Percentiles rank a stretch among this genome's conserved stretches.
phyloP scores from a whole-genome alignment of 345 rosid species.

The Salix suchowensis region DNA sequence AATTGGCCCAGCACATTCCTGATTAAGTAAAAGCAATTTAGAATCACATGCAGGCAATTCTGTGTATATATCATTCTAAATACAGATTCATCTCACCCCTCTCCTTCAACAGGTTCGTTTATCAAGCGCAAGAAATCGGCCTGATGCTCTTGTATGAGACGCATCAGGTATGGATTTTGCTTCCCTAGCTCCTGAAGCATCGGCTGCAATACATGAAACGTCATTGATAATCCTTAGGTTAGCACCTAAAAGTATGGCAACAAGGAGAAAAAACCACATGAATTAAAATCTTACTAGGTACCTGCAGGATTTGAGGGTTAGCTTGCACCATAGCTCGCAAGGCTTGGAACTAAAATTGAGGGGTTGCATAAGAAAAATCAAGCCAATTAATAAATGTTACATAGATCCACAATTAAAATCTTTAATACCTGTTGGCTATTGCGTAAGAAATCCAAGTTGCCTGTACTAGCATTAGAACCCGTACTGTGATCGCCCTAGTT shows the following conservation, averaged over 20 bases:
- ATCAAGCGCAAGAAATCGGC: conserved; percentile 78
- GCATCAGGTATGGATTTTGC: conserved; percentile 79
- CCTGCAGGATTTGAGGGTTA: conserved; percentile 45
- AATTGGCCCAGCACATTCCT: conserved; percentile 62
- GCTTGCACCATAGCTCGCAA: conserved; percentile 44
- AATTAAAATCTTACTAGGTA: background rate
- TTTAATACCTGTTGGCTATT: conserved; percentile 26
- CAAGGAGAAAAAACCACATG: background rate
- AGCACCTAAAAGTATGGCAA: background rate
- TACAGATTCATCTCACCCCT: conserved; percentile 46
- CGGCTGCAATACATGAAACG: conserved; percentile 42
- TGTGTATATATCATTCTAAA: background rate
- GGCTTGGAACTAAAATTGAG: conserved; percentile 34
- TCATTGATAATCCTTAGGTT: background rate
- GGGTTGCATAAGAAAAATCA: background rate
- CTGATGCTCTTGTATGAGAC: conserved; percentile 85
- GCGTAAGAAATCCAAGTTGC: conserved; percentile 25
- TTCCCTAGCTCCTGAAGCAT: conserved; percentile 93
- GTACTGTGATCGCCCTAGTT: conserved; percentile 19
- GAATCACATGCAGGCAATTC: background rate
- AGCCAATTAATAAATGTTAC: background rate
- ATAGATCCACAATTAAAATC: background rate
- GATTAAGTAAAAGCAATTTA: conserved; percentile 9
- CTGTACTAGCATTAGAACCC: conserved; percentile 18
- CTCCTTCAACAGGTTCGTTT: conserved; percentile 83